Percentiles rank a stretch among this genome's conserved stretches.
Evolutionary conservation across 305 asterid species (phyloP).

Genomic region (Withania somnifera): DNA sequence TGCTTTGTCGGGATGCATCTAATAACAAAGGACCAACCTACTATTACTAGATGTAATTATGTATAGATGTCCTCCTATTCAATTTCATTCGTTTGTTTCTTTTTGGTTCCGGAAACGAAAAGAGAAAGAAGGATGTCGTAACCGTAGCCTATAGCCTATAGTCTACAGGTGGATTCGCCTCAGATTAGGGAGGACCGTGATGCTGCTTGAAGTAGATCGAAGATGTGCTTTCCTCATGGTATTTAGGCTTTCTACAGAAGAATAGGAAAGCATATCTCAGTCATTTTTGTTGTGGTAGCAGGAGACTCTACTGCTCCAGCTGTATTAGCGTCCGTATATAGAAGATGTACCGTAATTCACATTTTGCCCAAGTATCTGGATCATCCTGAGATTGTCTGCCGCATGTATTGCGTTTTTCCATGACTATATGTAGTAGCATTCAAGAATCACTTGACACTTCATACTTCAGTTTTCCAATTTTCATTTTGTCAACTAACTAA

Average conservation of each 20-base stretch:
- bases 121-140: neutral
- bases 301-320: slow-evolving; percentile 13
- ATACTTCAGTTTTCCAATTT: neutral
- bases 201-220: neutral
- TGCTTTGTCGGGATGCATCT: slow-evolving; percentile 37
- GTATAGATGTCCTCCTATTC: neutral
- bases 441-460: neutral
- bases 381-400: neutral
- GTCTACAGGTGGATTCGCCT: neutral
- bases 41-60: slow-evolving; percentile 14
- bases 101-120: neutral
- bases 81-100: neutral
- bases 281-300: neutral
- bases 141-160: neutral
- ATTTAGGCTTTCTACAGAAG: slow-evolving; percentile 2
- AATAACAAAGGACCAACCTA: slow-evolving; percentile 20
- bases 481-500: neutral
- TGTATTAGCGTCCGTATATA: neutral
- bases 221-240: neutral
- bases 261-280: neutral
- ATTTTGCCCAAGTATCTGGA: neutral
- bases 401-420: neutral
- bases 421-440: neutral
- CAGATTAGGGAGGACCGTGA: neutral
- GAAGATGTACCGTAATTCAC: neutral